phyloP scores from a whole-genome alignment of 306 rosid species.

The Rosa persica region DNA sequence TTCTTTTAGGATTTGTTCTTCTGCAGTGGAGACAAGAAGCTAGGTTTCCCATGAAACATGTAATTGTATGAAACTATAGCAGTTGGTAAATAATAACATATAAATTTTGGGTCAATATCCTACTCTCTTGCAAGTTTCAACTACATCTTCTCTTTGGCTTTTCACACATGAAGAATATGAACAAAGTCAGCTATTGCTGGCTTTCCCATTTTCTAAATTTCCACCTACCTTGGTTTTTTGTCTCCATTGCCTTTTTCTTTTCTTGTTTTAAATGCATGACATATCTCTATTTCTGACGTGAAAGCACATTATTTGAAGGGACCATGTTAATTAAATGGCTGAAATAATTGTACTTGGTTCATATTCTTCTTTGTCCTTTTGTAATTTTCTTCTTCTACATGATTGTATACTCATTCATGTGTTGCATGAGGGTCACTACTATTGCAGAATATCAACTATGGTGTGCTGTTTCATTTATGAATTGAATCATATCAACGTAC shows the following conservation, averaged over 20 bases:
- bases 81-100: slow-evolving; percentile 15
- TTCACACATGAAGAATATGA: neutral
- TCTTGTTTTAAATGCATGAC: neutral
- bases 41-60: slow-evolving; percentile 1
- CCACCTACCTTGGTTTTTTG: neutral
- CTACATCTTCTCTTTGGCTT: neutral
- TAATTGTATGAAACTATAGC: slow-evolving; percentile 16
- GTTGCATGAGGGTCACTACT: neutral
- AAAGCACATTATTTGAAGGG: neutral
- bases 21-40: slow-evolving; percentile 16
- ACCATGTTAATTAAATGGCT: neutral
- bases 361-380: neutral
- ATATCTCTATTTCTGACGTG: neutral
- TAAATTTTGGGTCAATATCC: neutral
- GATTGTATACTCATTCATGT: neutral
- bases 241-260: neutral
- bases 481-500: neutral
- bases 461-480: slow-evolving; percentile 3
- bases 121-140: neutral
- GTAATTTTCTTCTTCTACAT: neutral
- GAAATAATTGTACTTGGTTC: neutral
- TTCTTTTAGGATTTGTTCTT: slow-evolving; percentile 13
- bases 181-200: slow-evolving; percentile 9
- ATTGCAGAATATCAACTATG: slow-evolving; percentile 7
- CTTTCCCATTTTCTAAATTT: slow-evolving; percentile 3